These are phyloP conservation scores for Elsinoe ampelina DNA, from an alignment of 2,329 filamentous ascomycete genomes.

Conservation along the genomic window DNA sequence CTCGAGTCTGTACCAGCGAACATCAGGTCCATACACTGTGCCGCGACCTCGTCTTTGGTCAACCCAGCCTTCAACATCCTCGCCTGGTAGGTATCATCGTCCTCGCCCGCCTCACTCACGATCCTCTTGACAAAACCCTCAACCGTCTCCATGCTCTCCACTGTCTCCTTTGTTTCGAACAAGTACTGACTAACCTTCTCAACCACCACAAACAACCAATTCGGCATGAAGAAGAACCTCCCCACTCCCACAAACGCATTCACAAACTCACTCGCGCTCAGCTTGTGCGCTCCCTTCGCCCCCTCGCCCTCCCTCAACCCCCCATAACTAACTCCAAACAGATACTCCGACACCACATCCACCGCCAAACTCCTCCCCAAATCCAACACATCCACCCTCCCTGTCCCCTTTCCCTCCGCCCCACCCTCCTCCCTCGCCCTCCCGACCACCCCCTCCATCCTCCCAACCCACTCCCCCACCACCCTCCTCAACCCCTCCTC, in stretches of 20 bases:
- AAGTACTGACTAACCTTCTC: conserved; percentile 31
- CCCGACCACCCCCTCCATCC: conserved; percentile 32
- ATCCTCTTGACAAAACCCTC: conserved; percentile 36
- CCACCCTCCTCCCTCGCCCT: conserved; percentile 28
- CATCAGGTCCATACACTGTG: conserved; percentile 46
- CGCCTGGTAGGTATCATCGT: conserved; percentile 39
- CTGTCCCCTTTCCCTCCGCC: conserved; percentile 18
- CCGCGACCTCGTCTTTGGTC: conserved; percentile 35
- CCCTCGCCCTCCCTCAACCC: conserved; percentile 32
- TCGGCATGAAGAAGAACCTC: conserved; percentile 46
- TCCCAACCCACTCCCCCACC: conserved; percentile 34
- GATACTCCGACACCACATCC: conserved; percentile 46
- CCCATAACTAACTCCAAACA: conserved; percentile 45
- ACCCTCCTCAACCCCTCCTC: conserved; percentile 32
- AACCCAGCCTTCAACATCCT: conserved; percentile 39
- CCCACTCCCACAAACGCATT: conserved; percentile 47
- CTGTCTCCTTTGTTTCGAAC: conserved; percentile 26
- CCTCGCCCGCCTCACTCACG: conserved; percentile 27
- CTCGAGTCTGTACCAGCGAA: conserved; percentile 49
- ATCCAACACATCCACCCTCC: conserved; percentile 41
- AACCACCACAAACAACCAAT: conserved; percentile 31
- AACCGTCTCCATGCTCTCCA: conserved; percentile 32
- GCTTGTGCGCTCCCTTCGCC: conserved; percentile 18
- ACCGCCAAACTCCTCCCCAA: conserved; percentile 42
- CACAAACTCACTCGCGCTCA: conserved; percentile 43